phyloP scores from a whole-genome alignment of 2,329 filamentous ascomycete genomes.

The Thelonectria rubi region DNA sequence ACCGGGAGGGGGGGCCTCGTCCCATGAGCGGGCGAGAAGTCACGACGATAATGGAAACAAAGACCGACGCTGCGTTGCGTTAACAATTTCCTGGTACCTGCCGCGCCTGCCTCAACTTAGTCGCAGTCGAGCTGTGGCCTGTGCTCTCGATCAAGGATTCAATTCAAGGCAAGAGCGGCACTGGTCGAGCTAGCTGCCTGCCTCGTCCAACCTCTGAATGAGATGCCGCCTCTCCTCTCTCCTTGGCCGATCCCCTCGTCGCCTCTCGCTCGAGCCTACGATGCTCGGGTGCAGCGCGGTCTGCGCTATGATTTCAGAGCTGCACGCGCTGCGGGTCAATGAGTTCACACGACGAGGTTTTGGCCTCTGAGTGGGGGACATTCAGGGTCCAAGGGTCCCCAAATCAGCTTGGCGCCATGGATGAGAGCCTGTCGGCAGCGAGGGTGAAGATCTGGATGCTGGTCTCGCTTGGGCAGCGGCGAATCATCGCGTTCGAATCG shows the following conservation, averaged over 20 bases:
- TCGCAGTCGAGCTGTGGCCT: conserved; percentile 17
- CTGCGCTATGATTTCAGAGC: conserved; percentile 11
- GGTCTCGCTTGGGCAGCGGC: background rate
- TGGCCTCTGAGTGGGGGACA: conserved; percentile 6
- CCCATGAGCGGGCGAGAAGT: conserved; percentile 1
- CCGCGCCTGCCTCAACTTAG: background rate
- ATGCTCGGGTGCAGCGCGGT: conserved; percentile 6
- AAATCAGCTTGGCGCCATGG: conserved; percentile 17
- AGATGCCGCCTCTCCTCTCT: conserved; percentile 1
- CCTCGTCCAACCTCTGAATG: conserved; percentile 1
- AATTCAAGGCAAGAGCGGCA: background rate
- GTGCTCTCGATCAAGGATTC: background rate
- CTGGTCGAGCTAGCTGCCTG: background rate
- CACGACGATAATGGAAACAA: background rate
- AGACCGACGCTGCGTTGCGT: conserved; percentile 4
- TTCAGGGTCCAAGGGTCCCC: conserved; percentile 11
- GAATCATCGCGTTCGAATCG: conserved; percentile 5
- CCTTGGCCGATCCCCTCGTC: too few species aligned
- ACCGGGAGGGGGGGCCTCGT: conserved; percentile 3
- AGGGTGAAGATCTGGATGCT: background rate
- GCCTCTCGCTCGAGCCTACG: background rate
- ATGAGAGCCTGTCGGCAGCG: background rate
- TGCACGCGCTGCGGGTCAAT: conserved; percentile 10
- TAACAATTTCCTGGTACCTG: conserved; percentile 4
- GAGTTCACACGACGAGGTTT: conserved; percentile 4